Evolutionary conservation across 352 stramenopile species (phyloP), one percentile per base, ranked within the genome.

Genomic region (Phytophthora multivora): DNA sequence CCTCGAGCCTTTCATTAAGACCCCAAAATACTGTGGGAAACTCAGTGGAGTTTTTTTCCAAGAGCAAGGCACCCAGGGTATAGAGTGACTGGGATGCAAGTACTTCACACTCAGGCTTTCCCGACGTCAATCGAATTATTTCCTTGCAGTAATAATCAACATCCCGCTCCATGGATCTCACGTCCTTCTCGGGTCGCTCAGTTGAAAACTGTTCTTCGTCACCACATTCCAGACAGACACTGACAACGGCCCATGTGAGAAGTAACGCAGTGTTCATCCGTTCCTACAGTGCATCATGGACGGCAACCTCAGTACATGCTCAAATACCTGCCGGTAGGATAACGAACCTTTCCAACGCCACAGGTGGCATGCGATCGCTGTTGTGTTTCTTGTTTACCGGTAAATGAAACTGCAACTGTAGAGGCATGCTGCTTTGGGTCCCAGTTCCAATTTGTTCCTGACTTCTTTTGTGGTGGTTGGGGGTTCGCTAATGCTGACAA

Each of bases 91-190:
- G 69, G 7, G 69, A 65, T 2, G 77, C 41, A 7, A 85, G 39
- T 5, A 80, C 55, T 30, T 71, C 55, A 51, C 61, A 63, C 38
- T 64, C 59, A 13, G 65, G 43, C 4, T 73, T 69, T 0, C 28
- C 53, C 15, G 59, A 61, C 13, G 64, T 69, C 42, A 80, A 51
- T 3, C 69, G 71, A 25, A 65, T 35, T 52, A 94, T 79, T 53
- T 95, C 86, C 31, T 89, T 91, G 59, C 75, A 86, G 48, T 89
- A 95, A 68, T 89, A 91, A 7, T 90, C 75, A 11, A 88, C 53
- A 25, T 93, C 83, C 11, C 83, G 77, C 38, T 88, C 83, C 51
- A 91, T 63, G 31, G 75, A 73, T 49, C 77, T 70, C 39, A 87
- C 40, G 10, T 65, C 51, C 38, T 70, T 71, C 11, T 49, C 47